phyloP scores from a whole-genome alignment of 192 early-diverging fungal genomes.

The Chytriomyces hyalinus region DNA sequence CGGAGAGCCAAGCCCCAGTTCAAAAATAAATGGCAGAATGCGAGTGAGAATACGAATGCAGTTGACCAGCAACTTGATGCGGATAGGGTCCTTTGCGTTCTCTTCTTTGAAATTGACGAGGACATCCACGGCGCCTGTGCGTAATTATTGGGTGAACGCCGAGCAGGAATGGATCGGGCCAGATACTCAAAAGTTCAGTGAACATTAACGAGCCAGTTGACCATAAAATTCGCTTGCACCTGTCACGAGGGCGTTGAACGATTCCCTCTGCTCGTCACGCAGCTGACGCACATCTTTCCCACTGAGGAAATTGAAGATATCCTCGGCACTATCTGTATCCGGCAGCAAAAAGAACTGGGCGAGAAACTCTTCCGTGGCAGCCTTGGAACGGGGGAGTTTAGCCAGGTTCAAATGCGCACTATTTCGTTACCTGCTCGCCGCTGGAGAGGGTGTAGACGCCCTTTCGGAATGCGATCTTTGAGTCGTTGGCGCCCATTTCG shows the following conservation, averaged over 20 bases:
- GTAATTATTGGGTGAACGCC: too few relatives aligned
- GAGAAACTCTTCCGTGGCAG: slow-evolving; percentile 32
- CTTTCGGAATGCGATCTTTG: slow-evolving; percentile 57
- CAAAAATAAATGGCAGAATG: slow-evolving; percentile 84
- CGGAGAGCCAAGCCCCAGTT: slow-evolving; percentile 51
- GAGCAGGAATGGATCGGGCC: too few relatives aligned
- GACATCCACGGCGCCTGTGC: slow-evolving; percentile 40
- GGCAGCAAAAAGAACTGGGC: slow-evolving; percentile 75
- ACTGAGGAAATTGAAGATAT: slow-evolving; percentile 84
- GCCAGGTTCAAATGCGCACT: background rate
- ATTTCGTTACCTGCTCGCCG: background rate
- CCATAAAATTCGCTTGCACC: background rate
- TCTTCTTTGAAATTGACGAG: slow-evolving; percentile 56
- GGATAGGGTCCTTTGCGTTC: background rate
- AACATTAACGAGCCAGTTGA: too few relatives aligned
- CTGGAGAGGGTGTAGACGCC: slow-evolving; percentile 75
- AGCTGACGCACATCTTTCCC: slow-evolving; percentile 82
- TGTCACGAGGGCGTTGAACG: slow-evolving; percentile 42
- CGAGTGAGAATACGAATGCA: slow-evolving; percentile 84
- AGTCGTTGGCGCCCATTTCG: background rate
- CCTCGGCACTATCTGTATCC: slow-evolving; percentile 66
- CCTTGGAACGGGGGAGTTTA: background rate
- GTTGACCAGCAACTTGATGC: slow-evolving; percentile 48
- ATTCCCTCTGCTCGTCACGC: slow-evolving; percentile 81
- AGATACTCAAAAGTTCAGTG: too few relatives aligned